phyloP scores from a whole-genome alignment of 2,329 filamentous ascomycete species.

The Zopfia rhizophila region DNA sequence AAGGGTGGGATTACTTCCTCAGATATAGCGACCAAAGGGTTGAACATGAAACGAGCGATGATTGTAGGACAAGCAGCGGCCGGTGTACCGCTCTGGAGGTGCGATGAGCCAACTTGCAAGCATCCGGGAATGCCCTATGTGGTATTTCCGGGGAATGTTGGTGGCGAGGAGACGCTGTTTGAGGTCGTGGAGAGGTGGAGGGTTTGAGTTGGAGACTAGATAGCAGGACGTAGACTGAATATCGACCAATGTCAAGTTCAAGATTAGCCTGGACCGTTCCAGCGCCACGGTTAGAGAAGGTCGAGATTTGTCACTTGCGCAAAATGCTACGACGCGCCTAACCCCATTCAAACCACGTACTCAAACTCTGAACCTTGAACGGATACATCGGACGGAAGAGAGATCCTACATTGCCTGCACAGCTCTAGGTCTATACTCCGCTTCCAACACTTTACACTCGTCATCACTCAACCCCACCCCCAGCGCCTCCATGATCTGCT shows the following conservation, averaged over 20 bases:
- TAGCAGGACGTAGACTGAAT: no score
- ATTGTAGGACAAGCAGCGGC: slow-evolving; percentile 68
- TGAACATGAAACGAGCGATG: slow-evolving; percentile 64
- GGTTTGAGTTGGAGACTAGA: no score
- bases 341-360: no score
- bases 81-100: slow-evolving; percentile 69
- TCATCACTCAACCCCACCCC: slow-evolving; percentile 27
- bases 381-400: no score
- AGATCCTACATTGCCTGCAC: slow-evolving; percentile 24
- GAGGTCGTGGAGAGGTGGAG: slow-evolving; percentile 58
- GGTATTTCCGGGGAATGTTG: slow-evolving; percentile 69
- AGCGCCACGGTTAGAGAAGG: no score
- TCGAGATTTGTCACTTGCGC: no score
- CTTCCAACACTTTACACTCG: slow-evolving; percentile 32
- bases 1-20: slow-evolving; percentile 70
- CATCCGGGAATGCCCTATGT: slow-evolving; percentile 65
- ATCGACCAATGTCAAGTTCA: no score
- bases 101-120: slow-evolving; percentile 63
- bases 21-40: slow-evolving; percentile 67
- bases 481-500: slow-evolving; percentile 29
- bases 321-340: no score
- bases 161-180: slow-evolving; percentile 58
- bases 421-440: slow-evolving; percentile 26
- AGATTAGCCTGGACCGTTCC: no score
- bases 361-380: no score